These are phyloP conservation scores for Saccharomyces mikatae DNA, from an alignment of 805 yeast species.

Conservation along the genomic window DNA sequence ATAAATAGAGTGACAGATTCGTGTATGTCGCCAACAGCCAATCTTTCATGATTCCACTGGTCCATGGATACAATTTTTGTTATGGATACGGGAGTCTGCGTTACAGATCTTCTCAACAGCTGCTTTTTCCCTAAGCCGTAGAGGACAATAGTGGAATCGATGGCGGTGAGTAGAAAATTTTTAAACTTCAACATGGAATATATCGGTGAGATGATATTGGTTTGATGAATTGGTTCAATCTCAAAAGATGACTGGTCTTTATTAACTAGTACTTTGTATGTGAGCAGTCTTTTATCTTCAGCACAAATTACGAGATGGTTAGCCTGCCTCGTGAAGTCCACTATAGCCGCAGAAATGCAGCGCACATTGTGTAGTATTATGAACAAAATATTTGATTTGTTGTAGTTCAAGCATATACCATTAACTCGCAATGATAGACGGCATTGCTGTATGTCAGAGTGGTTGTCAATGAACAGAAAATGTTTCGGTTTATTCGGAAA, in stretches of 20 bases:
- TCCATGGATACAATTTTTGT: slow-evolving; percentile 45
- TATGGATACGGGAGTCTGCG: slow-evolving; percentile 37
- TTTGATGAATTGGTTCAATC: slow-evolving; percentile 49
- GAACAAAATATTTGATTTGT: not conserved
- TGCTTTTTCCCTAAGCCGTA: slow-evolving; percentile 77
- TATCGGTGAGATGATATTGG: slow-evolving; percentile 43
- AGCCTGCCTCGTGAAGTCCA: slow-evolving; percentile 20
- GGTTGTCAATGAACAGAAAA: slow-evolving; percentile 4
- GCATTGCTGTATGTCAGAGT: not conserved
- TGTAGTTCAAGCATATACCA: not conserved
- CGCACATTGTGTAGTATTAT: slow-evolving; percentile 4
- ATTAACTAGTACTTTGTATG: slow-evolving; percentile 13
- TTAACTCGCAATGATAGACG: not conserved
- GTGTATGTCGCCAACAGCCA: slow-evolving; percentile 65
- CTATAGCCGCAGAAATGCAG: slow-evolving; percentile 14
- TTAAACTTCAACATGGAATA: slow-evolving; percentile 46
- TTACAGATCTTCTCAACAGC: slow-evolving; percentile 53
- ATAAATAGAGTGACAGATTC: slow-evolving; percentile 54
- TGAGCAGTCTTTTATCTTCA: slow-evolving; percentile 11
- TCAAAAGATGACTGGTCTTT: slow-evolving; percentile 21
- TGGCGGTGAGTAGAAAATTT: slow-evolving; percentile 54
- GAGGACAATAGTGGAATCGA: slow-evolving; percentile 44
- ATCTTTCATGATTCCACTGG: slow-evolving; percentile 45
- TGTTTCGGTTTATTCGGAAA: not conserved
- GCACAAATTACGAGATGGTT: slow-evolving; percentile 43